phyloP scores from a whole-genome alignment of 805 yeast genomes.

The Cyberlindnera mycetangii region DNA sequence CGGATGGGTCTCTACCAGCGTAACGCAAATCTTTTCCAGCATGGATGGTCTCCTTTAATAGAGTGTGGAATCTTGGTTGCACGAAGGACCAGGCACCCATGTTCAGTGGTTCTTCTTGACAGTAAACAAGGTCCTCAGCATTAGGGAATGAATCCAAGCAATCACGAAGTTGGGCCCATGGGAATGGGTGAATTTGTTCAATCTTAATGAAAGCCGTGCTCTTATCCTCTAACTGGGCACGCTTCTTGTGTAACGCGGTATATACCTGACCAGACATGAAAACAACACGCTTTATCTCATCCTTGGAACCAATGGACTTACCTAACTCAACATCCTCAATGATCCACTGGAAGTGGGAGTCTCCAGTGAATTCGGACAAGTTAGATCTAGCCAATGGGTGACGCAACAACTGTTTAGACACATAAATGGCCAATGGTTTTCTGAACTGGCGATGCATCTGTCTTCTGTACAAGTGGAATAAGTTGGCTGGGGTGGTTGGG shows the following conservation, averaged over 20 bases:
- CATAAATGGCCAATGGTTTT: constrained; percentile 80
- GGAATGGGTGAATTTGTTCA: constrained; percentile 99
- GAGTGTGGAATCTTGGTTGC: constrained; percentile 78
- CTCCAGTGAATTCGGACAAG: constrained; percentile 83
- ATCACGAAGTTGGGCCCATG: constrained; percentile 90
- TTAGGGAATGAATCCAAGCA: constrained; percentile 76
- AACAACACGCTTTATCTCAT: constrained; percentile 83
- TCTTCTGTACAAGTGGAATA: constrained; percentile 96
- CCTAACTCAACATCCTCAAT: constrained; percentile 90
- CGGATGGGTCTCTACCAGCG: constrained; percentile 98
- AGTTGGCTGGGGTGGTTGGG: constrained; percentile 96
- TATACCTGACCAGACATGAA: constrained; percentile 91
- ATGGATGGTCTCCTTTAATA: constrained; percentile 72
- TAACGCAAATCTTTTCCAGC: constrained; percentile 63
- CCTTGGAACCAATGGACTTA: constrained; percentile 68
- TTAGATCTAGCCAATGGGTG: constrained; percentile 95
- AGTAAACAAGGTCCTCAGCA: constrained; percentile 87
- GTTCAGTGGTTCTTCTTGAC: constrained; percentile 98
- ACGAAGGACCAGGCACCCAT: constrained; percentile 87
- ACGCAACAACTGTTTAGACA: constrained; percentile 92
- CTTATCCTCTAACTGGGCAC: constrained; percentile 71
- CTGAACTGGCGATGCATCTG: constrained; percentile 99
- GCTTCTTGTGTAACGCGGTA: constrained; percentile 87
- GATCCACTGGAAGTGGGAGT: constrained; percentile 91
- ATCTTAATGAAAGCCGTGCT: constrained; percentile 84